A percentile compares a stretch with the other conserved stretches of the same genome.
Conservation (phyloP, 106 monocot species). For the Dioscorea dumetorum region DNA sequence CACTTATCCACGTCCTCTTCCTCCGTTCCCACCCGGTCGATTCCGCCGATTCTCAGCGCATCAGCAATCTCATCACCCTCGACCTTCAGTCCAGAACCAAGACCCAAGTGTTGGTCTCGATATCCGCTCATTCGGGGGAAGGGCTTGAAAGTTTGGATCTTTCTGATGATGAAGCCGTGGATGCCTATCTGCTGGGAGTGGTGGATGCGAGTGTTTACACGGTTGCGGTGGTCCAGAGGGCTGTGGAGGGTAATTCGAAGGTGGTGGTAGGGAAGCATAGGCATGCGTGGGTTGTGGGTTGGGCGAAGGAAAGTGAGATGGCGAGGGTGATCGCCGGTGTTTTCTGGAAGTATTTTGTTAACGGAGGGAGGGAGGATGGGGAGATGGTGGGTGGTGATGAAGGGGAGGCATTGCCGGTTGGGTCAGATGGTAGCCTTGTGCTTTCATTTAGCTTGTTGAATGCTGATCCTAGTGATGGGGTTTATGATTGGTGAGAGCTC, state of each 20-base stretch:
- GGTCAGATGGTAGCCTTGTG: conserved; percentile 72
- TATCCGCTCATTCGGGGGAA: conserved; percentile 19
- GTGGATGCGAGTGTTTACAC: conserved; percentile 54
- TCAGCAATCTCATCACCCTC: conserved; percentile 9
- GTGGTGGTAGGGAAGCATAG: conserved; percentile 83
- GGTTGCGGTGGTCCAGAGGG: conserved; percentile 30
- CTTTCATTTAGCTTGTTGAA: conserved; percentile 87
- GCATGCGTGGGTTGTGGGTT: conserved; percentile 82
- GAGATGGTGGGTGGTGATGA: conserved; percentile 8
- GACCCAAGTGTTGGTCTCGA: conserved; percentile 18
- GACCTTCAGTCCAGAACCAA: conserved; percentile 8
- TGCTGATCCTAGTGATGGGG: conserved; percentile 80
- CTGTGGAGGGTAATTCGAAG: conserved; percentile 12
- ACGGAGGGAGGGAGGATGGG: conserved; percentile 8
- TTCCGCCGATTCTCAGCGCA: not conserved
- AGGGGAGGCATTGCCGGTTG: conserved; percentile 83
- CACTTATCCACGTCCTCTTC: conserved; percentile 27
- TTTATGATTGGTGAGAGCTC: conserved; percentile 78
- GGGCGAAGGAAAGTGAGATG: conserved; percentile 23
- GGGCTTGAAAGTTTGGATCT: not conserved
- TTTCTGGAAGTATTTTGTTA: conserved; percentile 56
- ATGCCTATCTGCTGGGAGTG: conserved; percentile 41
- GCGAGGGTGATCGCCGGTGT: conserved; percentile 52
- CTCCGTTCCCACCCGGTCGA: conserved; percentile 8
- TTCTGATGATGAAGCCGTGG: conserved; percentile 35